These are phyloP conservation scores for Aspergillus udagawae DNA, from an alignment of 2,329 filamentous ascomycete species.

Conservation along the genomic window DNA sequence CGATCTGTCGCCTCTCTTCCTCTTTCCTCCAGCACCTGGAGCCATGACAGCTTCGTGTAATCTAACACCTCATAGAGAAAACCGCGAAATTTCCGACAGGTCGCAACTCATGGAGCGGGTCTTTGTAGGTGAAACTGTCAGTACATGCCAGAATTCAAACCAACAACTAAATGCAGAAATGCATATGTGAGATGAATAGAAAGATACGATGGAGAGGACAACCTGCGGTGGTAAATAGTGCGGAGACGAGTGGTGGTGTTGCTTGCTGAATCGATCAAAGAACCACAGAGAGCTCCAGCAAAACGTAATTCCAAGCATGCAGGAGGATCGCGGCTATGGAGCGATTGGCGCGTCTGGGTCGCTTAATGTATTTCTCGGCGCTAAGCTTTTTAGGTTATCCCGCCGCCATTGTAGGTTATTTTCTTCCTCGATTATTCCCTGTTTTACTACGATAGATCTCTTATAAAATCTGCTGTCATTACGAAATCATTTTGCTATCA, in stretches of 20 bases:
- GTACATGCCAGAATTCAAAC: background rate
- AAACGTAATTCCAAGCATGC: constrained; percentile 1
- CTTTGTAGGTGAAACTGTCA: constrained; percentile 7
- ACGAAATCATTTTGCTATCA: background rate
- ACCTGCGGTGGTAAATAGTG: constrained; percentile 14
- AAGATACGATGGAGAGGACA: background rate
- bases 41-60: constrained; percentile 43
- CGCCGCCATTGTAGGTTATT: background rate
- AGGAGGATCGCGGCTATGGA: constrained; percentile 2
- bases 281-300: constrained; percentile 1
- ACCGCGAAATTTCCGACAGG: constrained; percentile 21
- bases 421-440: background rate
- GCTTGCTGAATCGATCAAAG: constrained; percentile 5
- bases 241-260: constrained; percentile 4
- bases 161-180: background rate
- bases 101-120: constrained; percentile 31
- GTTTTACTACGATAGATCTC: background rate
- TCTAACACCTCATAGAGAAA: constrained; percentile 24
- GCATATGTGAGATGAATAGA: background rate
- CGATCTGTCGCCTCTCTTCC: constrained; percentile 49
- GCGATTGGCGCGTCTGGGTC: constrained; percentile 10
- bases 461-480: background rate
- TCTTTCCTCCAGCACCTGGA: constrained; percentile 49
- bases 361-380: constrained; percentile 3
- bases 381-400: constrained; percentile 6